Evolutionary conservation across 495 filamentous ascomycete species (phyloP).

Genomic region (Daldinia childiae): DNA sequence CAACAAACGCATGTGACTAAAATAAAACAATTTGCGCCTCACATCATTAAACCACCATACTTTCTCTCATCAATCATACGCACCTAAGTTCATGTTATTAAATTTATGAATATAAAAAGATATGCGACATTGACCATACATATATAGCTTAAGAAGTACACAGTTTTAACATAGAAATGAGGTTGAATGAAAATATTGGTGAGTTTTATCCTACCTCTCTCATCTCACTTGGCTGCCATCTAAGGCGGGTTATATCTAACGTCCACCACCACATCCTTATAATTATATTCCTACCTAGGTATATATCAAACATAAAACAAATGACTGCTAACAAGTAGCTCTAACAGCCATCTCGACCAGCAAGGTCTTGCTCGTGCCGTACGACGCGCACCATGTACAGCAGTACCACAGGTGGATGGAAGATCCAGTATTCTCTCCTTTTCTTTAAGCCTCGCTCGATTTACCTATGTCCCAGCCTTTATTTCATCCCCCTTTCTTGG

Average conservation of each 20-base stretch:
- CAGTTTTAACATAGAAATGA: slow-evolving; percentile 39
- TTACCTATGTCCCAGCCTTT: too few species aligned
- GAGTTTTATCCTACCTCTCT: slow-evolving; percentile 1
- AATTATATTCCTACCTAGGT: too few species aligned
- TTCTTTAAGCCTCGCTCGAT: neutral
- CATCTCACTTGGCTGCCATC: neutral
- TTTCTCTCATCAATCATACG: neutral
- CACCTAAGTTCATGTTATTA: neutral
- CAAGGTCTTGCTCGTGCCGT: slow-evolving; percentile 79
- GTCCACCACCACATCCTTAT: neutral
- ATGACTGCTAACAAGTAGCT: neutral
- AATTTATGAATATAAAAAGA: neutral
- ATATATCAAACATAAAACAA: neutral
- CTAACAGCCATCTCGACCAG: slow-evolving; percentile 71
- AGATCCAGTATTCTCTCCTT: slow-evolving; percentile 67
- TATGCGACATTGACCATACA: neutral
- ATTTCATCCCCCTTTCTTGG: neutral
- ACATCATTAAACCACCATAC: neutral
- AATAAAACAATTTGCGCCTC: slow-evolving; percentile 1
- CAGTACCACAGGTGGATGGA: slow-evolving; percentile 93
- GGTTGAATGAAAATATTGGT: slow-evolving; percentile 58
- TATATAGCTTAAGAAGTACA: neutral
- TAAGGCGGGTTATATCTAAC: neutral
- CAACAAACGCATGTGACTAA: neutral
- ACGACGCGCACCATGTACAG: slow-evolving; percentile 80